Percentiles rank a stretch among this genome's conserved stretches.
Evolutionary conservation across 2,329 filamentous ascomycete genomes (phyloP).

Genomic region (Neurospora sp.): DNA sequence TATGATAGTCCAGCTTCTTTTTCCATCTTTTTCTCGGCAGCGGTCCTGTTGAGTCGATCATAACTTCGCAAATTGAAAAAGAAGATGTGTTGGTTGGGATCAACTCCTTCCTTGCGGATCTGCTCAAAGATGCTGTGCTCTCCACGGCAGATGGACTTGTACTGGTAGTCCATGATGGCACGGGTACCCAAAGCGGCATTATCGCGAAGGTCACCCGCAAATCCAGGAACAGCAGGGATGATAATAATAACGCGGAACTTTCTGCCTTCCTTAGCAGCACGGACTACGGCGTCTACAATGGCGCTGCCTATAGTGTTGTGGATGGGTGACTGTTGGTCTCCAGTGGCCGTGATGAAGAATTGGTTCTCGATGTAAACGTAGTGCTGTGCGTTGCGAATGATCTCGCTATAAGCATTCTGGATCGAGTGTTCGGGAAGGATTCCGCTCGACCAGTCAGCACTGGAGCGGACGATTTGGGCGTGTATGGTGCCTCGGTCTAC

Average conservation of each 20-base stretch:
- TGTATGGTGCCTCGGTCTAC: conserved; percentile 63
- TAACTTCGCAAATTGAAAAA: conserved; percentile 91
- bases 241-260: conserved; percentile 88
- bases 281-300: conserved; percentile 83
- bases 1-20: conserved; percentile 75
- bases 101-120: conserved; percentile 60
- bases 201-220: conserved; percentile 80
- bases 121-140: conserved; percentile 83
- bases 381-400: conserved; percentile 81
- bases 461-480: conserved; percentile 82
- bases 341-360: conserved; percentile 94
- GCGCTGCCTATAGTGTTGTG: conserved; percentile 80
- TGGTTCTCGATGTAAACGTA: conserved; percentile 98
- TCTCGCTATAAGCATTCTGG: conserved; percentile 75
- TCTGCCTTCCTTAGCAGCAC: conserved; percentile 68
- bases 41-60: conserved; percentile 80
- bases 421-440: conserved; percentile 79
- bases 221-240: conserved; percentile 87
- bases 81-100: conserved; percentile 75
- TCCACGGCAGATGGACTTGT: conserved; percentile 88
- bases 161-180: conserved; percentile 98
- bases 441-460: conserved; percentile 87
- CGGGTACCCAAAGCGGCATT: conserved; percentile 76
- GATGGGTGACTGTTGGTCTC: conserved; percentile 75
- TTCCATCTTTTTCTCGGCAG: conserved; percentile 63